Percentiles rank a stretch among this genome's conserved stretches.
These are phyloP conservation scores for Xylaria flabelliformis DNA, from an alignment of 495 filamentous ascomycete species.

Conservation along the genomic window DNA sequence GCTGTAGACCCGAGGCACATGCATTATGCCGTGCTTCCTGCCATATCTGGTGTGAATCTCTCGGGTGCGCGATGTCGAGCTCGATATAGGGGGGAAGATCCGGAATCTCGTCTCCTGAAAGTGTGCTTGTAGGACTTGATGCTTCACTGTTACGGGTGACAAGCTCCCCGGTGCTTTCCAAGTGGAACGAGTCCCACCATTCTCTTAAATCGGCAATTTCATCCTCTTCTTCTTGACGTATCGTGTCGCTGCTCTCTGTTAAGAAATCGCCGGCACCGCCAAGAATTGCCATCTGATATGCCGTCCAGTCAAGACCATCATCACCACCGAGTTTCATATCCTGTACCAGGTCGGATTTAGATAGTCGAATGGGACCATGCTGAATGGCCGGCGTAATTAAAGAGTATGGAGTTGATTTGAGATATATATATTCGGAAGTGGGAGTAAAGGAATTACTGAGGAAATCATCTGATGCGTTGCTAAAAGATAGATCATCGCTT, in stretches of 20 bases:
- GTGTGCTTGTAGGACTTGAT: constrained; percentile 40
- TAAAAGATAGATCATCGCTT: constrained; percentile 30
- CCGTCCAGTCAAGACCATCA: constrained; percentile 60
- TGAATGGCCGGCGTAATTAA: constrained; percentile 49
- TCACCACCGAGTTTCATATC: constrained; percentile 49
- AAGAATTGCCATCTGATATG: constrained; percentile 62
- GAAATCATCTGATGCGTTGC: constrained; percentile 26
- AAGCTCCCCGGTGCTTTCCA: constrained; percentile 44
- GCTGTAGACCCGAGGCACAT: constrained; percentile 24
- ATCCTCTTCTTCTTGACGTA: constrained; percentile 45
- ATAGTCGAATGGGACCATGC: constrained; percentile 57
- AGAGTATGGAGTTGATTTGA: constrained; percentile 51
- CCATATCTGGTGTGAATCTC: constrained; percentile 37
- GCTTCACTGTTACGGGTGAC: constrained; percentile 35
- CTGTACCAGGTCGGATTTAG: constrained; percentile 46
- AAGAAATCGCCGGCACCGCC: constrained; percentile 55
- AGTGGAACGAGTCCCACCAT: constrained; percentile 55
- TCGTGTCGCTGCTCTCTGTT: constrained; percentile 50
- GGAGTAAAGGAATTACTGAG: constrained; percentile 42
- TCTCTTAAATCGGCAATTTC: constrained; percentile 48
- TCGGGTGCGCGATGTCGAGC: constrained; percentile 31
- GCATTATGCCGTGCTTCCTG: constrained; percentile 25
- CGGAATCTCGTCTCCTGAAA: constrained; percentile 37
- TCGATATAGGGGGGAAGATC: constrained; percentile 36
- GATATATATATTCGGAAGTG: constrained; percentile 47